Evolutionary conservation across 1,284 basidiomycete genomes (phyloP), one percentile per base, ranked within the genome.

Genomic region (Rhodotorula sp.): DNA sequence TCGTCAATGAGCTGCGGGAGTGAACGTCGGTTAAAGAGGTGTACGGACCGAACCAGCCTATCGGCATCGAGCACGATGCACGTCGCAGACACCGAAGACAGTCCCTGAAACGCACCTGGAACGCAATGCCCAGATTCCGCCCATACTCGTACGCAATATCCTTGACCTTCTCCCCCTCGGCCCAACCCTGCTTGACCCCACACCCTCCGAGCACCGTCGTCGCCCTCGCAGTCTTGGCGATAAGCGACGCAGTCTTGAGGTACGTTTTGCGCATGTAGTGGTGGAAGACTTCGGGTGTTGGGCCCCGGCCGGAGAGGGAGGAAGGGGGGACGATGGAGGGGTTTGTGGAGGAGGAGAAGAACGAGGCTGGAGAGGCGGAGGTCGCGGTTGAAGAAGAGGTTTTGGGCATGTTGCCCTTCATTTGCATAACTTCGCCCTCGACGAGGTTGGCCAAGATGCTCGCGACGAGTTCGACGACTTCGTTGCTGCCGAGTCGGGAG

Each of bases 61-160:
- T 13, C 36, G 13, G 13, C 36, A 39, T 39, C 36, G 36, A 36
- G 36, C 36, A 36, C 36, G 36, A 36, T n/a, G n/a, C n/a, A n/a
- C 11, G 20, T 30, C 22, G 13, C 24, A n/a, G 22, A 15, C 2
- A n/a, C 34, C 32, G 17, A 39, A 19, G 30, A 29, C 8, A 49
- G 46, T 44, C 27, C 20, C 3, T 15, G 11, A 13, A 24, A 82
- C 87, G 75, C 74, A 93, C 93, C 86, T 96, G 94, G 82, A 94
- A 94, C 9, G 93, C 93, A 67, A 96, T 92, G 11, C 96, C 95
- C 20, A 94, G 80, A 78, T 94, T 92, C 49, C 91, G 84, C 0
- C 92, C 92, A 79, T 91, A 94, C 29, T 88, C 90, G 81, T 98
- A 99, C 24, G 95, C 95, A 27, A 91, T 87, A 79, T 98, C 94